Conservation (phyloP, 2,329 filamentous ascomycete genomes). For the Penicillium sp. region DNA sequence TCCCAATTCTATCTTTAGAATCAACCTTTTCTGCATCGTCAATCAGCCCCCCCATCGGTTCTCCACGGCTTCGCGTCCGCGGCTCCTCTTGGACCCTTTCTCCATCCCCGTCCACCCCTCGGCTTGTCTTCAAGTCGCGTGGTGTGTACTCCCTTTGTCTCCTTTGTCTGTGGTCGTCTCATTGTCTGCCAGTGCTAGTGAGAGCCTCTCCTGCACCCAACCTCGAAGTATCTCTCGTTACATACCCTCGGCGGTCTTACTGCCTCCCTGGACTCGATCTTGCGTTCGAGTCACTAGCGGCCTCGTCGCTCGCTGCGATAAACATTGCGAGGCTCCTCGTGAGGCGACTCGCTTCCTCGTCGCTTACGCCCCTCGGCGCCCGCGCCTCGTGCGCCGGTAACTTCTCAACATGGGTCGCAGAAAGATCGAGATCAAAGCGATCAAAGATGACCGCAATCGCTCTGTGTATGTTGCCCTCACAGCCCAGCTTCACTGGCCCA, state of each 20-base stretch:
- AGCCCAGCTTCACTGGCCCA: not conserved
- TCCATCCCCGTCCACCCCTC: not conserved
- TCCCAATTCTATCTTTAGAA: conserved; percentile 34
- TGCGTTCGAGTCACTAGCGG: not conserved
- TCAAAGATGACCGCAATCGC: conserved; percentile 97
- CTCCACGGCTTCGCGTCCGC: conserved; percentile 16
- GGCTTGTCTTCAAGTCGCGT: not conserved
- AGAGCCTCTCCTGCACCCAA: not conserved
- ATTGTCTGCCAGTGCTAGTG: not conserved
- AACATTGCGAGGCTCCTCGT: not conserved
- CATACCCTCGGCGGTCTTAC: not conserved
- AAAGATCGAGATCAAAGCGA: conserved; percentile 99
- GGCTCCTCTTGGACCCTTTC: conserved; percentile 7
- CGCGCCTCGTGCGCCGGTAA: conserved; percentile 18
- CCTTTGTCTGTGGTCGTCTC: not conserved
- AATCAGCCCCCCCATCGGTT: conserved; percentile 21
- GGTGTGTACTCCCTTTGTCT: not conserved
- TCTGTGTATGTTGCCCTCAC: conserved; percentile 76
- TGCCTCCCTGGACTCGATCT: not conserved
- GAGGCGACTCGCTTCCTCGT: conserved; percentile 4
- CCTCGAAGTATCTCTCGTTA: not conserved
- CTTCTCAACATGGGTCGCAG: conserved; percentile 77
- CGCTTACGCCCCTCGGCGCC: not conserved
- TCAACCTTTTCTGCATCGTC: conserved; percentile 34
- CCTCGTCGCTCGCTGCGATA: not conserved